Base-by-base conservation (phyloP, 495 filamentous ascomycete species). In the Pseudevernia furfuracea region DNA sequence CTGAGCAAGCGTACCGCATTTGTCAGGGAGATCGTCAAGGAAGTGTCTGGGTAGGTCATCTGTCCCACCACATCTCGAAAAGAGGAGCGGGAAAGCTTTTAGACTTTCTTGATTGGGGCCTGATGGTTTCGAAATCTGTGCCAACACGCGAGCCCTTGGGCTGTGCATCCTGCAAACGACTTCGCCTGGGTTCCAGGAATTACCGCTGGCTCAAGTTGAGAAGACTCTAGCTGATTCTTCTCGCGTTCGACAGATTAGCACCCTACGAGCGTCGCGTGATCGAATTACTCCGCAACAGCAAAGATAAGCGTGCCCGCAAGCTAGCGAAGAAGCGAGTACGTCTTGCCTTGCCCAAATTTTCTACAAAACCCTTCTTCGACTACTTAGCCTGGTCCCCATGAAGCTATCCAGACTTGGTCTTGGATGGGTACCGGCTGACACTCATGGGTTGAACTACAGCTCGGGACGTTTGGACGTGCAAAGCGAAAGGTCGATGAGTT, bases 401-500 rank as follows among this genome's bases (percentile, higher is more conserved):
- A 14, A n/a, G 36, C 23, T 30, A 36, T 41, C 46, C 25, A 44
- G 36, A 44, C n/a, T n/a, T 14, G 7, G 8, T 59, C 34, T n/a
- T 19, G 1, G 36, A 28, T 11, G 8, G 58, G 32, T 19, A 37
- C 8, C 4, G 21, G 58, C 46, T 55, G 49, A 68, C 53, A 43
- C 15, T n/a, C 38, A 25, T 30, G 23, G 37, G 11, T 44, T 65
- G 41, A 65, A 52, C 32, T 70, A 64, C 60, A 90, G 85, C 92
- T 98, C 82, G 94, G 94, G 73, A 97, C 94, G 71, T 97, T 96
- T 80, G 87, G 86, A 72, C 92, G 94, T 74, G 94, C 92, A 70
- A 98, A 98, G 93, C 84, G 84, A 74, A 97, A 97, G 91, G 94
- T 97, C 68, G 94, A 98, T 76, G 92, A 96, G 82, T 89, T 98